Percentiles rank a stretch among this genome's conserved stretches.
Evolutionary conservation across 2,329 filamentous ascomycete species (phyloP).

Genomic region (Zasmidium angulare): DNA sequence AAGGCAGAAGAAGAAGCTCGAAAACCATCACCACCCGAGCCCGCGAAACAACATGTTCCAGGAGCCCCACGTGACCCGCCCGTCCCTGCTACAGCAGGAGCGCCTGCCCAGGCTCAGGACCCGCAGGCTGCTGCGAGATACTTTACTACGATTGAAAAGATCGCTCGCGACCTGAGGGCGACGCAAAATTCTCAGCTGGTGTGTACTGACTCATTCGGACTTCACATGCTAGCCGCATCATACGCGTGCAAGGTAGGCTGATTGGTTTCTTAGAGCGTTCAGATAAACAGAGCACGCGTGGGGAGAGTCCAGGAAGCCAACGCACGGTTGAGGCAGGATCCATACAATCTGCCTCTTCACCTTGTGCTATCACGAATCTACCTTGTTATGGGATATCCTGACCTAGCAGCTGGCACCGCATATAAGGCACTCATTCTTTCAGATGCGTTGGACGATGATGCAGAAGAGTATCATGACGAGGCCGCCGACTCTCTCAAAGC

Average conservation of each 20-base stretch:
- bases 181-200: slow-evolving; percentile 16
- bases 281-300: slow-evolving; percentile 1
- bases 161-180: neutral
- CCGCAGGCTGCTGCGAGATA: neutral
- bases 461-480: slow-evolving; percentile 77
- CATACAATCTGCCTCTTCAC: slow-evolving; percentile 28
- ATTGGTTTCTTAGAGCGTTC: slow-evolving; percentile 13
- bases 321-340: slow-evolving; percentile 1
- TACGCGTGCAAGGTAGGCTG: slow-evolving; percentile 16
- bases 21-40: neutral
- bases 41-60: neutral
- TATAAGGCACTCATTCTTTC: slow-evolving; percentile 86
- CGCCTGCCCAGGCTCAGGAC: neutral
- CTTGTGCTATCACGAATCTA: slow-evolving; percentile 68
- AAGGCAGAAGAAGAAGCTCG: neutral
- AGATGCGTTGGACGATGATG: slow-evolving; percentile 76
- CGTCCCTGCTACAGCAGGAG: neutral
- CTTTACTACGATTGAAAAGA: neutral
- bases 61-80: neutral
- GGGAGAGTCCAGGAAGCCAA: slow-evolving; percentile 14
- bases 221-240: neutral
- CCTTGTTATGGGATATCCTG: slow-evolving; percentile 76
- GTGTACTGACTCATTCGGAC: slow-evolving; percentile 8
- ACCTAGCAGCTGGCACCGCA: slow-evolving; percentile 84
- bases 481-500: slow-evolving; percentile 51